These are phyloP conservation scores for Hymenoscyphus occultus DNA, from an alignment of 2,329 filamentous ascomycete species.

Conservation along the genomic window DNA sequence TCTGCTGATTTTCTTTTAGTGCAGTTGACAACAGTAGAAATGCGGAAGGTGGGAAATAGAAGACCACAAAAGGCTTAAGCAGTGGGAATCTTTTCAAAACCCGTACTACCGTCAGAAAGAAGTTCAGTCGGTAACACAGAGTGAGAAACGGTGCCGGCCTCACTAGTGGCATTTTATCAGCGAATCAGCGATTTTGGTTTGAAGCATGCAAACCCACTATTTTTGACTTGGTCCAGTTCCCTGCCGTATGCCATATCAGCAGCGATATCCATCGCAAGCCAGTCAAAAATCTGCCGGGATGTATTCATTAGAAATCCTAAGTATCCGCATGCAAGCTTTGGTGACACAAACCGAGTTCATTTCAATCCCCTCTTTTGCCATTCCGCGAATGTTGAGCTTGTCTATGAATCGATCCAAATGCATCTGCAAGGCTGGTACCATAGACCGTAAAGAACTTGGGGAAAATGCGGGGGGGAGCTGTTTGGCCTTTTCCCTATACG, in stretches of 20 bases:
- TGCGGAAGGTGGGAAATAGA: neutral
- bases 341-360: neutral
- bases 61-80: neutral
- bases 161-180: neutral
- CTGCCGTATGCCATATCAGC: conserved; percentile 10
- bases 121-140: neutral
- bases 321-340: too few species aligned
- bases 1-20: neutral
- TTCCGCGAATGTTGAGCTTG: neutral
- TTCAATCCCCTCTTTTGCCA: neutral
- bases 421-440: conserved; percentile 8
- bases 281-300: neutral
- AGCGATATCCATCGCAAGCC: conserved; percentile 14
- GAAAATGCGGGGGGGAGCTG: conserved; percentile 8
- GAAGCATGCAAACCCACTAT: conserved; percentile 1
- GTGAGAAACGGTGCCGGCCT: neutral
- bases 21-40: neutral
- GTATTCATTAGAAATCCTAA: neutral
- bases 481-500: conserved; percentile 13
- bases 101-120: neutral
- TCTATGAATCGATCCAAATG: conserved; percentile 12
- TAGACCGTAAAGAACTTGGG: neutral
- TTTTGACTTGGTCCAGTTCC: conserved; percentile 12
- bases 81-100: neutral
- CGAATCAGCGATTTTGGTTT: neutral